Evolutionary conservation across 2,329 filamentous ascomycete genomes (phyloP).

Genomic region (Penicillium sp.): DNA sequence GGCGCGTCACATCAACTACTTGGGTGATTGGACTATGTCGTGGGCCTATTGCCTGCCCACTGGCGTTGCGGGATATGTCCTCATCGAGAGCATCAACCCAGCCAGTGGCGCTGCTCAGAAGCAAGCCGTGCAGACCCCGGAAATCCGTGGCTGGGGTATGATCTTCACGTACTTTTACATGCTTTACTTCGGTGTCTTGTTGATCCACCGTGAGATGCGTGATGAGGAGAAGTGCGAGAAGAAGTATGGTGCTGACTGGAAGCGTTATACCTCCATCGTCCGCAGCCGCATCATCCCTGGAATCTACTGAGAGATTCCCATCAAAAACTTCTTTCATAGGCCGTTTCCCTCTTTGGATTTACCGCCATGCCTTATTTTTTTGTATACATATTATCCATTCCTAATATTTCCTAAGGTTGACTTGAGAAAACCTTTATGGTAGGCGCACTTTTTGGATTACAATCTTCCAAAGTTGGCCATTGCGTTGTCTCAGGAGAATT

Average conservation of each 20-base stretch:
- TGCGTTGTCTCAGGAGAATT: not conserved
- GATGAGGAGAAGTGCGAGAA: conserved; percentile 87
- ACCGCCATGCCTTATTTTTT: not conserved
- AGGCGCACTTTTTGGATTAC: not conserved
- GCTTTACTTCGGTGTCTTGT: conserved; percentile 81
- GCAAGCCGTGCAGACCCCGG: conserved; percentile 69
- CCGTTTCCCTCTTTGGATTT: not conserved
- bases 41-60: conserved; percentile 91
- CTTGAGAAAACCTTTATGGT: not conserved
- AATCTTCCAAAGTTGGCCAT: not conserved
- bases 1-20: conserved; percentile 91
- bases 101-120: conserved; percentile 63
- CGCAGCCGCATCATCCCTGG: conserved; percentile 79
- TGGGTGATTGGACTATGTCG: conserved; percentile 91
- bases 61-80: conserved; percentile 75
- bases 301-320: conserved; percentile 60
- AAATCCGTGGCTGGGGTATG: conserved; percentile 78
- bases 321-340: not conserved
- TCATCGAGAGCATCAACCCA: conserved; percentile 52
- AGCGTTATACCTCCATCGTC: conserved; percentile 79
- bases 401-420: not conserved
- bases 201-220: conserved; percentile 80
- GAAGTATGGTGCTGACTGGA: conserved; percentile 94
- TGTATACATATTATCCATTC: not conserved
- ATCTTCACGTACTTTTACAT: conserved; percentile 93